These are phyloP conservation scores for Pseudotsuga menziesii DNA, from an alignment of 75 land plant genomes.

Conservation along the genomic window DNA sequence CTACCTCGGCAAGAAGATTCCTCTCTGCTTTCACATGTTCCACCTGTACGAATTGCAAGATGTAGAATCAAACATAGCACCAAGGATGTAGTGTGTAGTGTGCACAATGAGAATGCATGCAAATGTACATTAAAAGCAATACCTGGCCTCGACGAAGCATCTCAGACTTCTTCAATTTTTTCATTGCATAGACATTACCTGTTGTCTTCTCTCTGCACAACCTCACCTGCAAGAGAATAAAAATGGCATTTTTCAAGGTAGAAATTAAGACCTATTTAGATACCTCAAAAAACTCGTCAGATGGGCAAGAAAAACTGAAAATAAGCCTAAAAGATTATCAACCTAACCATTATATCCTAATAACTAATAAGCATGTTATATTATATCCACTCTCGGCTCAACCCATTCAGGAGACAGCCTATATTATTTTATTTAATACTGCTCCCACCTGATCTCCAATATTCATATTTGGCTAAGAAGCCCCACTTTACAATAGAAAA, in stretches of 20 bases:
- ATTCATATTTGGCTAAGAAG: not conserved
- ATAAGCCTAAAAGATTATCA: not conserved
- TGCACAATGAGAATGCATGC: not conserved
- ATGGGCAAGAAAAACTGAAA: not conserved
- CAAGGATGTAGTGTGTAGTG: too few relatives aligned
- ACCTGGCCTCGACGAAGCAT: slow-evolving; percentile 99
- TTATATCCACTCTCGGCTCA: not conserved
- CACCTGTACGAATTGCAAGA: slow-evolving; percentile 42
- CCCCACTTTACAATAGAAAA: not conserved
- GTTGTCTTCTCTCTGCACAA: slow-evolving; percentile 85
- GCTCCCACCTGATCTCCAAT: not conserved
- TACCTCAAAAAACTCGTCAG: not conserved
- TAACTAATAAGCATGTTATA: not conserved
- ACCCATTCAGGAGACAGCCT: not conserved
- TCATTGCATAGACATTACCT: slow-evolving; percentile 92
- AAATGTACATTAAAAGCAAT: not conserved
- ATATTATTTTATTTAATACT: not conserved
- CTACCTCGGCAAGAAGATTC: slow-evolving; percentile 92
- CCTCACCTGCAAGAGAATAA: slow-evolving; percentile 61
- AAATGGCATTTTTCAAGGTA: not conserved
- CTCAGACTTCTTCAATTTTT: slow-evolving; percentile 92
- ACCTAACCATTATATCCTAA: not conserved
- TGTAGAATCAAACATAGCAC: not conserved
- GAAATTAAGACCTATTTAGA: not conserved
- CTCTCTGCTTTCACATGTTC: slow-evolving; percentile 98